Percentiles rank a stretch among this genome's conserved stretches.
Conservation (phyloP, 108 stramenopile species). For the Cyclotella sp. region DNA sequence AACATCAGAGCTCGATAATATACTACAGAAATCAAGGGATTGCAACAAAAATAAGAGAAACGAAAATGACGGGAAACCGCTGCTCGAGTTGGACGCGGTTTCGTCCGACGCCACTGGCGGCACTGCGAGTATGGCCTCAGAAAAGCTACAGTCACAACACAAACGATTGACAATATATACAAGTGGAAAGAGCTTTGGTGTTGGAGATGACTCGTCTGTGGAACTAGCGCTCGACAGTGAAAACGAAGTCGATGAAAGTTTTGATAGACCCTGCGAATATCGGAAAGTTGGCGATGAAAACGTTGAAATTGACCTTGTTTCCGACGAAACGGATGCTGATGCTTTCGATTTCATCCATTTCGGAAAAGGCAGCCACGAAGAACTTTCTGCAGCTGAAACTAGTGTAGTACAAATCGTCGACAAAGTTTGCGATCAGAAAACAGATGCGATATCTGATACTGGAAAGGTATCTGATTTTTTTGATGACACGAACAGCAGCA, state of each 20-base stretch:
- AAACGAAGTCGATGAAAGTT: constrained; percentile 12
- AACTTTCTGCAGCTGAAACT: constrained; percentile 14
- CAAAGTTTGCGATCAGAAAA: constrained; percentile 30
- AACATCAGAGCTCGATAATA: not conserved
- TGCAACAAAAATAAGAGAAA: constrained; percentile 7
- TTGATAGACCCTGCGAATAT: constrained; percentile 6
- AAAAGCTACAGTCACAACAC: constrained; percentile 38
- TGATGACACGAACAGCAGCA: constrained; percentile 19
- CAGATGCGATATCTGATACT: constrained; percentile 43
- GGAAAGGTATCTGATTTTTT: constrained; percentile 39
- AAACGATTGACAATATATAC: constrained; percentile 45
- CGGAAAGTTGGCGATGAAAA: constrained; percentile 11
- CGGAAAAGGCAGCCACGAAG: constrained; percentile 18
- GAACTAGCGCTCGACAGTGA: constrained; percentile 23
- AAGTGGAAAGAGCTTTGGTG: constrained; percentile 30
- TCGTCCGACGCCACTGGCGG: constrained; percentile 13
- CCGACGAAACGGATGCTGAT: constrained; percentile 5
- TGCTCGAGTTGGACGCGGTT: constrained; percentile 22
- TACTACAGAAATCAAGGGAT: constrained; percentile 22
- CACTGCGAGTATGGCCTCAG: constrained; percentile 2
- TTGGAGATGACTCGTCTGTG: constrained; percentile 50
- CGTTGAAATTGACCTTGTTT: constrained; percentile 10
- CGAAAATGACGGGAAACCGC: constrained; percentile 10
- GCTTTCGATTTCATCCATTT: constrained; percentile 13
- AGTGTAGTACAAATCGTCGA: constrained; percentile 11